phyloP scores from a whole-genome alignment of 2,329 filamentous ascomycete species.

The Intubia oerlemansii region DNA sequence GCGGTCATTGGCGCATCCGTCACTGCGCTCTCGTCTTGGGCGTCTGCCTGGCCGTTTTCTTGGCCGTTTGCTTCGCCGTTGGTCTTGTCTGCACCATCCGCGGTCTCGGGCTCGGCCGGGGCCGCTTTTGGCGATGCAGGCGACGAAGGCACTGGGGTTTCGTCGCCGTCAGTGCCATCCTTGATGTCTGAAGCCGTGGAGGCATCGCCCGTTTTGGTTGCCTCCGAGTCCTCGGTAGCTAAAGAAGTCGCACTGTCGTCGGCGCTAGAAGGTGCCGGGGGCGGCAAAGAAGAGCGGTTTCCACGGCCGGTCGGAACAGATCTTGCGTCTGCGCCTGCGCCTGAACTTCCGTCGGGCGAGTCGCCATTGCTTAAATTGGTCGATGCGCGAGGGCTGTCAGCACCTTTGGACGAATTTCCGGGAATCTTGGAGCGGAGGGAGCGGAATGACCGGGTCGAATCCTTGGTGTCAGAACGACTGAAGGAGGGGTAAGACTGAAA shows the following conservation, averaged over 20 bases:
- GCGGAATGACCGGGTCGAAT: conserved; percentile 71
- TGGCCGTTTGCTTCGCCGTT: not conserved
- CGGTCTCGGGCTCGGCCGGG: no score
- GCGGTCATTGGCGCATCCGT: conserved; percentile 62
- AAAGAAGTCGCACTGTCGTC: no score
- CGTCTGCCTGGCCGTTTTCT: not conserved
- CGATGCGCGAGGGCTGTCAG: conserved; percentile 70
- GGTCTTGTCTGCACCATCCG: no score
- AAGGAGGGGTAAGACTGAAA: conserved; percentile 83
- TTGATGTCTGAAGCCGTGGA: no score
- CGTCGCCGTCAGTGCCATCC: no score
- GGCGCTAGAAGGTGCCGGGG: conserved; percentile 20
- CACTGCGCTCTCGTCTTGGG: not conserved
- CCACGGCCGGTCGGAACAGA: conserved; percentile 46
- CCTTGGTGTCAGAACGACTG: conserved; percentile 78
- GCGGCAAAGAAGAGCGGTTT: conserved; percentile 20
- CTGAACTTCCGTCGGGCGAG: conserved; percentile 37
- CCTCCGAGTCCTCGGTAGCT: no score
- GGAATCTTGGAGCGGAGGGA: conserved; percentile 80
- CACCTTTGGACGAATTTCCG: conserved; percentile 41
- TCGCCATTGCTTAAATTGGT: conserved; percentile 41
- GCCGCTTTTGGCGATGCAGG: no score
- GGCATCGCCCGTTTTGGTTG: no score
- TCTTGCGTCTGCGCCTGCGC: conserved; percentile 56
- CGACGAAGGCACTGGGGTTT: no score